Evolutionary conservation across 2,329 filamentous ascomycete genomes (phyloP), one percentile per base, ranked within the genome.

Genomic region (Hymenoscyphus salicellus): DNA sequence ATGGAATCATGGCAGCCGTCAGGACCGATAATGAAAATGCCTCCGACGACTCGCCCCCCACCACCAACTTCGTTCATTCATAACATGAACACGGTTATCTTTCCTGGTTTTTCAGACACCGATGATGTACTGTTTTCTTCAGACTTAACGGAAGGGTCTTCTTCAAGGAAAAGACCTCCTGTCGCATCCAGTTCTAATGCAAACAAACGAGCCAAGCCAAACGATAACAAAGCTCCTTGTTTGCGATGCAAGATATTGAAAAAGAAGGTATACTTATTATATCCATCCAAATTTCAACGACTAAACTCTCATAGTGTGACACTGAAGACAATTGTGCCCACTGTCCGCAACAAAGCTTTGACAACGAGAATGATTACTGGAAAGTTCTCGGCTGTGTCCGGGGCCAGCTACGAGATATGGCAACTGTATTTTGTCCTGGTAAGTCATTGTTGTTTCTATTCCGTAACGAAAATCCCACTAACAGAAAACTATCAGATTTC

Each of bases 311-410:
- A 5, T 32, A 71, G 68, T 69, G 67, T 41, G 67, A 71, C 56
- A 57, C 38, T 20, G 52, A 65, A 4, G 57, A 64, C 14, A 30
- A 56, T 23, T 71, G 68, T 36, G 55, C 52, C n/a, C 67, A 70
- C 55, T 70, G 67, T 62, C 68, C 68, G 7, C 49, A 46, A 16
- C 65, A 69, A 38, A 63, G 66, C 26, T 66, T 63, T 28, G 69
- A 71, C 17, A 68, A 63, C 49, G 66, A 66, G 33, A 64, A 28
- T 26, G 70, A 71, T 55, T 69, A 67, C 38, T 71, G 70, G 70
- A 71, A 70, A 55, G 64, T 68, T 5, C 58, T 71, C n/a, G 69
- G 69, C 2, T 71, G 69, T 38, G 64, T 68, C 52, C 56, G 69
- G 46, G 65, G 66, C 5, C 64, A 61, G 11, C 33, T 71, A 16